These are phyloP conservation scores for Salix viminalis DNA, from an alignment of 345 rosid species.

Conservation along the genomic window DNA sequence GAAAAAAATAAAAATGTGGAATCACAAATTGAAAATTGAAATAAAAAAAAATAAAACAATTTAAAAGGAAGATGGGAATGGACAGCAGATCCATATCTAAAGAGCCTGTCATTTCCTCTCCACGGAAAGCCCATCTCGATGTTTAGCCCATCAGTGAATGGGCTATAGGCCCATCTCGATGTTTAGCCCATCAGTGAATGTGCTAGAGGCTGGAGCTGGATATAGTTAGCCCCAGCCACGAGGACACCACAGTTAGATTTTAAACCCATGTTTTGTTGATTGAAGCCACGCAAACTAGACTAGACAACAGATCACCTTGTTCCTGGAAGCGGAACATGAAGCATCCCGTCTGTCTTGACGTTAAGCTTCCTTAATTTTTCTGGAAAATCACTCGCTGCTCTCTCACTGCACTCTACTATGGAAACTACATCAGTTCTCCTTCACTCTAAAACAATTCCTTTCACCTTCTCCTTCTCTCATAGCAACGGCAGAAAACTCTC, in stretches of 20 bases:
- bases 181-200: neutral
- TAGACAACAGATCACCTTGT: neutral
- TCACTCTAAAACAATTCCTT: conserved; percentile 40
- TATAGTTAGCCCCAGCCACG: neutral
- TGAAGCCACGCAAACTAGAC: neutral
- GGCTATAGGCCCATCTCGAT: neutral
- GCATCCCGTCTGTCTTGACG: neutral
- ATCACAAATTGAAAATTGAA: neutral
- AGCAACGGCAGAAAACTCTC: conserved; percentile 17
- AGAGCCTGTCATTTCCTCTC: neutral
- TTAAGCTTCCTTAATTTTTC: neutral
- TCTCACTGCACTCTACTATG: conserved; percentile 29
- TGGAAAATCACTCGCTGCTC: neutral
- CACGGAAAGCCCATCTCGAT: neutral
- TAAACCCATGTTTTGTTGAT: neutral
- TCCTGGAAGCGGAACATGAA: neutral
- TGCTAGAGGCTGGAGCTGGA: neutral
- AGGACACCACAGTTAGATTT: neutral
- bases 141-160: neutral
- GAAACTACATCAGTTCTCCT: conserved; percentile 51
- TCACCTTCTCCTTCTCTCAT: conserved; percentile 1
- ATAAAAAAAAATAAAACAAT: neutral
- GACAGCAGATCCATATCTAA: neutral
- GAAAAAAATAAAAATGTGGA: neutral
- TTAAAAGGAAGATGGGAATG: neutral